Base-by-base conservation (phyloP, 148 eudicot species). In the Vaccinium corymbosum region DNA sequence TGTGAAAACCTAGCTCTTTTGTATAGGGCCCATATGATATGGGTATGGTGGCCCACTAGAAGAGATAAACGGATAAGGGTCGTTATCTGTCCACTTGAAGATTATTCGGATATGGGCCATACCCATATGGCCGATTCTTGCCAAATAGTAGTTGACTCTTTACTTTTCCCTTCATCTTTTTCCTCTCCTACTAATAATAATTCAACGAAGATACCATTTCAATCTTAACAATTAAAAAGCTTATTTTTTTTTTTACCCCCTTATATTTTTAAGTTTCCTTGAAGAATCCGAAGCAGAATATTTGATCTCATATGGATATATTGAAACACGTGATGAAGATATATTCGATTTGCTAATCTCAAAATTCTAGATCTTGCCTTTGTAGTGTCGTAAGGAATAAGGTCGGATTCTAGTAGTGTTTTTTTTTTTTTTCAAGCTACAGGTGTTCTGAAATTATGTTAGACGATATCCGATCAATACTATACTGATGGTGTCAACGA, bases 31-130 rank as follows among this genome's bases (percentile, higher is more conserved):
- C 72, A 25, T 66, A 12, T 11, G 72, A 66, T 25, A 66, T 66
- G 38, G 72, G 15, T 10, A 25, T 66, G 35, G 72, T 66, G 32
- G 6, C 72, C 72, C 72, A 66, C 72, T 25, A 61, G 35, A 66
- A 66, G 72, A 66, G 72, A 66, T 66, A 66, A 66, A 25, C 15
- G 72, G 72, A 66, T 66, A 66, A 66, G 16, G 35, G 35, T 66
- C 38, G 13, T 66, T 25, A 32, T 66, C 72, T 66, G 6, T 66
- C 72, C 72, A 66, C 72, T 66, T 9, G 35, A 66, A 25, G 16
- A 66, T 66, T 66, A 66, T 66, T 66, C 72, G 72, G 35, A 66
- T 66, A 66, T 62, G 38, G 72, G 72, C 35, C 72, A 66, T 25
- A 25, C 11, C 35, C 72, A 66, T 25, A 10, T 27, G 72, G 72